Base-by-base conservation (phyloP, 129 eudicot species). In the Tanacetum coccineum region DNA sequence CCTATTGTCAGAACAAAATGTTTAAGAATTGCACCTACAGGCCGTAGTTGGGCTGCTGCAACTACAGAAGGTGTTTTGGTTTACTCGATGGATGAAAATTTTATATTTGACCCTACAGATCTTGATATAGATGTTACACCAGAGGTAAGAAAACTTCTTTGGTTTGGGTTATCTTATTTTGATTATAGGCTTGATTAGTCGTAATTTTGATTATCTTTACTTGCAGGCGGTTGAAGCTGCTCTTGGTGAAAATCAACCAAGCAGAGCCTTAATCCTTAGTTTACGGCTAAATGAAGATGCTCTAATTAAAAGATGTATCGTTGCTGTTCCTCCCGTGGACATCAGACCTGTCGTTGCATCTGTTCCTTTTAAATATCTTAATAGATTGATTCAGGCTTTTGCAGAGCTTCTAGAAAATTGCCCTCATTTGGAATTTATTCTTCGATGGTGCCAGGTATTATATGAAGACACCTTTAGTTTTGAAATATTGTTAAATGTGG, bases 61-160 rank as follows among this genome's bases (percentile, higher is more conserved):
- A 93, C 98, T 48, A 93, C 96, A 9, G 98, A 93, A 81, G 98
- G 98, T 48, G 98, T 93, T 45, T 71, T 93, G 46, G 59, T 93
- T 61, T 93, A 93, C 74, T 81, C 98, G 12, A 86, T 93, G 83
- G 98, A 93, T 73, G 96, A 93, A 39, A 83, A 89, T 63, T 86
- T 88, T 40, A 93, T 93, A 67, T 93, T 93, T 61, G 98, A 93
- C 76, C 98, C 98, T n/a, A 93, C 98, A 9, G 98, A 93, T 65
- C 89, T 93, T 51, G 98, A 93, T 62, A 84, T 93, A 25, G 95
- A 93, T 82, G 96, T 93, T 25, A 93, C 98, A 61, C 98, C 98
- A 9, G 95, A 93, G 91, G 98, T 93, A 57, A 18, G 67, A 21
- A 39, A 32, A 4, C 5, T 42, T 64, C 32, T 4, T 7, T 52